phyloP scores from a whole-genome alignment of 2,329 filamentous ascomycete genomes.

The Arthroderma sp. region DNA sequence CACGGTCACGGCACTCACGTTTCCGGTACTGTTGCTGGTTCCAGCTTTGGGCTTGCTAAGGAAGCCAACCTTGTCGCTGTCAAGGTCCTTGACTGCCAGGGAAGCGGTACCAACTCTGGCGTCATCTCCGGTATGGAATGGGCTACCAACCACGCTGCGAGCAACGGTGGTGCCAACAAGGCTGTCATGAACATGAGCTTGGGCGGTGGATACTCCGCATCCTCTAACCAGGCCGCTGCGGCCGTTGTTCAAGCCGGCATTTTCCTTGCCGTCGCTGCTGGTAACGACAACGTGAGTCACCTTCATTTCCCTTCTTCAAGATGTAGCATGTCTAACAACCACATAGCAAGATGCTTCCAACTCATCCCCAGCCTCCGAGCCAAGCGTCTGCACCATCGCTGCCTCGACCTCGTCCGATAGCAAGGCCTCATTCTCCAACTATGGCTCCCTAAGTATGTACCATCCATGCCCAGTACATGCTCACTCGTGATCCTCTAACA shows the following conservation, averaged over 20 bases:
- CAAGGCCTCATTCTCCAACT: slow-evolving; percentile 30
- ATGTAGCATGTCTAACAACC: background rate
- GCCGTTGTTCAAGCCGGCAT: slow-evolving; percentile 26
- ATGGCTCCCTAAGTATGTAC: slow-evolving; percentile 10
- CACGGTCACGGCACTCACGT: slow-evolving; percentile 29
- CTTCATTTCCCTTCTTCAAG: background rate
- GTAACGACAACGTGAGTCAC: slow-evolving; percentile 22
- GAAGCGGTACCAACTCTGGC: slow-evolving; percentile 32
- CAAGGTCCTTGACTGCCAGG: slow-evolving; percentile 35
- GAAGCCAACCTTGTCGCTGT: slow-evolving; percentile 32
- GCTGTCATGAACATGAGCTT: slow-evolving; percentile 25
- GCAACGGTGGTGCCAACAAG: slow-evolving; percentile 16
- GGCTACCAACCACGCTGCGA: slow-evolving; percentile 20
- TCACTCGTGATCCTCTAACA: background rate
- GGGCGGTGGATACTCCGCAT: slow-evolving; percentile 21
- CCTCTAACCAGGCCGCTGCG: slow-evolving; percentile 27
- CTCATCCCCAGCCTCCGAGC: slow-evolving; percentile 24
- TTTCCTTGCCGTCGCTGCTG: slow-evolving; percentile 29
- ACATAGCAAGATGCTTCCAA: background rate
- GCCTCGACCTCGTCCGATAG: slow-evolving; percentile 22
- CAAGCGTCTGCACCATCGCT: slow-evolving; percentile 28
- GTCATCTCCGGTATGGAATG: slow-evolving; percentile 38
- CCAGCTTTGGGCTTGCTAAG: slow-evolving; percentile 25
- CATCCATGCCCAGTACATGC: background rate
- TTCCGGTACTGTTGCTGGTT: slow-evolving; percentile 23